Evolutionary conservation across 805 yeast species (phyloP).

Genomic region (Spathaspora passalidarum): DNA sequence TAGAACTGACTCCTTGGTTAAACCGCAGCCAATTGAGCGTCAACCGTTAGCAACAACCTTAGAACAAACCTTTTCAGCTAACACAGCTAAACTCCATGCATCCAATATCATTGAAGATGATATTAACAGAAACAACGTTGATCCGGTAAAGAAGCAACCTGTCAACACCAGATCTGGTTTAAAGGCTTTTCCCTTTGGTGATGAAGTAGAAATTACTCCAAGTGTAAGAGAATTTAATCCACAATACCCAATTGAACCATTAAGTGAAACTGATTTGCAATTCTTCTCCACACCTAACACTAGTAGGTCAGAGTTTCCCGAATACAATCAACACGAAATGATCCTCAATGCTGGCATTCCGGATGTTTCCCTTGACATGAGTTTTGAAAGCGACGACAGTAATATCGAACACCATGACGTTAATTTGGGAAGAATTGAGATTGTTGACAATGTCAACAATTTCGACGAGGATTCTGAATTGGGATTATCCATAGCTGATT

Average conservation of each 20-base stretch:
- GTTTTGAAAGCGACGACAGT: conserved; percentile 12
- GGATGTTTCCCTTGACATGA: conserved; percentile 5
- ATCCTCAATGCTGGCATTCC: conserved; percentile 1
- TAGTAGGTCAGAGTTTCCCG: conserved; percentile 11
- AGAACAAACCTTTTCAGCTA: conserved; percentile 13
- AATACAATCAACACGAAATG: conserved; percentile 9
- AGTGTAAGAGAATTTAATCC: neutral
- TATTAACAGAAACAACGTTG: conserved; percentile 16
- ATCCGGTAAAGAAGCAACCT: conserved; percentile 26
- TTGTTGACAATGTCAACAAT: neutral
- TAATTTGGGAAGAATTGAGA: conserved; percentile 3
- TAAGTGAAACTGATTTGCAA: conserved; percentile 23
- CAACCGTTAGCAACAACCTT: conserved; percentile 6
- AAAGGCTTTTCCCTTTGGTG: neutral
- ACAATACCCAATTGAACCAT: conserved; percentile 27
- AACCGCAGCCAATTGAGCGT: conserved; percentile 3
- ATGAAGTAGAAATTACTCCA: conserved; percentile 6
- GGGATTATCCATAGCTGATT: conserved; percentile 33
- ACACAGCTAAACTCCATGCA: conserved; percentile 20
- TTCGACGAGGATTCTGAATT: conserved; percentile 3
- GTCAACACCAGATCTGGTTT: neutral
- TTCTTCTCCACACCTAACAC: conserved; percentile 24
- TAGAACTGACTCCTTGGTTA: conserved; percentile 9
- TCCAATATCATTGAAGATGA: conserved; percentile 13
- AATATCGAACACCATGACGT: conserved; percentile 17